phyloP scores from a whole-genome alignment of 1,284 basidiomycete species.

The Puccinia novopanici region DNA sequence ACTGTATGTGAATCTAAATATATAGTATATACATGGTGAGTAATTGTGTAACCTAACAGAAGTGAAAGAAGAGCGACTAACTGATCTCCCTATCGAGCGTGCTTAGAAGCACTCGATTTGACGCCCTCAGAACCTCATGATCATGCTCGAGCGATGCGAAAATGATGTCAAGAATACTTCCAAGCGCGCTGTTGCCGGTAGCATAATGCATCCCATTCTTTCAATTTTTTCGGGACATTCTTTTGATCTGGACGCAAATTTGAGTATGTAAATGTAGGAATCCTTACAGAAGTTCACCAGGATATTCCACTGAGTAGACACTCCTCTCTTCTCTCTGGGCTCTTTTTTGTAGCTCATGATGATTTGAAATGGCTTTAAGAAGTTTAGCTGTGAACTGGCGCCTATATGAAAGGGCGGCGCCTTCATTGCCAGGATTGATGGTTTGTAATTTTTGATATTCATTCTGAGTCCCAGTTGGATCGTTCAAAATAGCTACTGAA shows the following conservation, averaged over 20 bases:
- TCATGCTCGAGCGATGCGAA: slow-evolving; percentile 15
- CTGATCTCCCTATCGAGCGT: slow-evolving; percentile 21
- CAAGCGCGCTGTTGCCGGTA: slow-evolving; percentile 11
- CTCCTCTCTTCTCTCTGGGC: background rate
- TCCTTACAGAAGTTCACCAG: slow-evolving; percentile 23
- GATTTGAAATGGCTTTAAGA: slow-evolving; percentile 13
- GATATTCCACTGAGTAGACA: background rate
- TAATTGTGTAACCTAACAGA: too few species aligned
- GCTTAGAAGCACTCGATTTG: background rate
- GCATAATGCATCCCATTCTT: background rate
- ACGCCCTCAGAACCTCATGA: background rate
- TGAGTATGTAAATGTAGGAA: background rate
- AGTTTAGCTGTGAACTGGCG: slow-evolving; percentile 6
- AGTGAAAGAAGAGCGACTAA: background rate
- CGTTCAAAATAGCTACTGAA: slow-evolving; percentile 13
- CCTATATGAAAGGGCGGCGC: background rate
- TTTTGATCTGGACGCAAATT: background rate
- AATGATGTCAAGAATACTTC: slow-evolving; percentile 24
- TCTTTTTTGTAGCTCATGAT: too few species aligned
- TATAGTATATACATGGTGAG: too few species aligned
- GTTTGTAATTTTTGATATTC: background rate
- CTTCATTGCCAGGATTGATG: background rate
- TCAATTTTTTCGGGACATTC: background rate
- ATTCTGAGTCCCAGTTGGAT: background rate
- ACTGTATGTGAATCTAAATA: too few species aligned